A percentile compares a stretch with the other conserved stretches of the same genome.
Evolutionary conservation across 305 asterid species (phyloP).

Genomic region (Nicotiana rustica): DNA sequence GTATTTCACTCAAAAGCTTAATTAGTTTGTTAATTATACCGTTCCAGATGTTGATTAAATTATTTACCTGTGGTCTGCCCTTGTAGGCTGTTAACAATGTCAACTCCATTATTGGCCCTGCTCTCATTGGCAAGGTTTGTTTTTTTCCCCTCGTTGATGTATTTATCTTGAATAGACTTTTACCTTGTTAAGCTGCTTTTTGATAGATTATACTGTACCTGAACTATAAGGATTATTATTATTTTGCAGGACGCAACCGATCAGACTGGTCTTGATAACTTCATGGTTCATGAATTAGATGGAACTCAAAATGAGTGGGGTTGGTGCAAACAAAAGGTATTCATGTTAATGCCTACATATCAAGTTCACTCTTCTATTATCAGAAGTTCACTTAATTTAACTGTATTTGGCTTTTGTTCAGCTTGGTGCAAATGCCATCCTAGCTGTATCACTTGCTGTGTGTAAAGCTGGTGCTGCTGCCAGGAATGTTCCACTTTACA

Average conservation of each 20-base stretch:
- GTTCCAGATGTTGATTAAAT: slow-evolving; percentile 4
- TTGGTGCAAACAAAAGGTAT: slow-evolving; percentile 98
- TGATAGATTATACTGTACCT: not conserved
- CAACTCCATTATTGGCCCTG: slow-evolving; percentile 76
- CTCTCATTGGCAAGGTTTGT: slow-evolving; percentile 75
- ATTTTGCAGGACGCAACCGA: slow-evolving; percentile 81
- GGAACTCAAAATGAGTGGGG: slow-evolving; percentile 99
- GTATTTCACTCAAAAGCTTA: not conserved
- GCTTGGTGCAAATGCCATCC: slow-evolving; percentile 82
- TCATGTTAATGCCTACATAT: not conserved
- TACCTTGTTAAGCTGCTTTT: not conserved
- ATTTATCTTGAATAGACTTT: not conserved
- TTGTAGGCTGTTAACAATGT: slow-evolving; percentile 72
- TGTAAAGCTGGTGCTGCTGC: slow-evolving; percentile 90
- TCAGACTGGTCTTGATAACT: slow-evolving; percentile 78
- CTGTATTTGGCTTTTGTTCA: slow-evolving; percentile 38
- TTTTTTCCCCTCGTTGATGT: not conserved
- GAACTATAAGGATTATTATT: slow-evolving; percentile 1
- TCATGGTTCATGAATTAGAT: slow-evolving; percentile 90
- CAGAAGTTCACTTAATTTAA: slow-evolving; percentile 16
- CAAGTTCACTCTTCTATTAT: not conserved
- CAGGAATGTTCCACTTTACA: slow-evolving; percentile 73
- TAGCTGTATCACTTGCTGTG: slow-evolving; percentile 61
- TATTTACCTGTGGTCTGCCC: slow-evolving; percentile 28
- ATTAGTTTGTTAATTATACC: not conserved